Conservation (phyloP, 768 basidiomycete species). For the Aureoboletus auriporus region DNA sequence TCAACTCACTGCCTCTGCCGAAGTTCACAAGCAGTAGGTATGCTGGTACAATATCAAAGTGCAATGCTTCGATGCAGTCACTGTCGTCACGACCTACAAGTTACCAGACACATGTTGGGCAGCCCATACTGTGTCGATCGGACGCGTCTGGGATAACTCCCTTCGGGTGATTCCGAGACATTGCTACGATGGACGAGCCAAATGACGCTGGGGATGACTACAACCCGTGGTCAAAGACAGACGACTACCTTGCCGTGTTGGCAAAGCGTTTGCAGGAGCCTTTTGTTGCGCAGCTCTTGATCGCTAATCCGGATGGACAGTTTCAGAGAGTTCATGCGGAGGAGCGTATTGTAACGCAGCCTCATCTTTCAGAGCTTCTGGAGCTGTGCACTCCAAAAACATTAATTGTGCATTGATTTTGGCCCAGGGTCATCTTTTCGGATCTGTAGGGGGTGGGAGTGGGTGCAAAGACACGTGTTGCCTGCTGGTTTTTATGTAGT, state of each 20-base stretch:
- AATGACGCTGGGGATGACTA: slow-evolving; percentile 4
- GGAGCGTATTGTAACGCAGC: slow-evolving; percentile 20
- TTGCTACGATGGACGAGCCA: background rate
- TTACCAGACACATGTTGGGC: slow-evolving; percentile 1
- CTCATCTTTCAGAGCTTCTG: slow-evolving; percentile 8
- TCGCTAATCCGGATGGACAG: slow-evolving; percentile 18
- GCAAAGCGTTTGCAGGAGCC: slow-evolving; percentile 16
- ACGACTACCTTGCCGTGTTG: slow-evolving; percentile 4
- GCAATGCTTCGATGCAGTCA: slow-evolving; percentile 14
- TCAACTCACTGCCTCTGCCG: slow-evolving; percentile 1
- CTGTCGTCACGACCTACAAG: slow-evolving; percentile 10
- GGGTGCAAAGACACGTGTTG: too few species aligned
- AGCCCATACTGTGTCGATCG: slow-evolving; percentile 11
- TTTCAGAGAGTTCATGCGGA: slow-evolving; percentile 20
- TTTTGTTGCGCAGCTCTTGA: slow-evolving; percentile 21
- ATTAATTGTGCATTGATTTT: slow-evolving; percentile 20
- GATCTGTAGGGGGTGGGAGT: too few species aligned
- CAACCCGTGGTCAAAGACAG: slow-evolving; percentile 15
- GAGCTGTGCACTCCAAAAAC: slow-evolving; percentile 18
- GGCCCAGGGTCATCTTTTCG: too few species aligned
- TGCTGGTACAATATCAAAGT: slow-evolving; percentile 20
- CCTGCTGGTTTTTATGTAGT: too few species aligned
- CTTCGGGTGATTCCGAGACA: slow-evolving; percentile 8
- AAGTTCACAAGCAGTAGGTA: slow-evolving; percentile 8
- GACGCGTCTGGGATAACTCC: slow-evolving; percentile 23